Base-by-base conservation (phyloP, 2,329 filamentous ascomycete genomes). In the Pseudocercospora crystallina region DNA sequence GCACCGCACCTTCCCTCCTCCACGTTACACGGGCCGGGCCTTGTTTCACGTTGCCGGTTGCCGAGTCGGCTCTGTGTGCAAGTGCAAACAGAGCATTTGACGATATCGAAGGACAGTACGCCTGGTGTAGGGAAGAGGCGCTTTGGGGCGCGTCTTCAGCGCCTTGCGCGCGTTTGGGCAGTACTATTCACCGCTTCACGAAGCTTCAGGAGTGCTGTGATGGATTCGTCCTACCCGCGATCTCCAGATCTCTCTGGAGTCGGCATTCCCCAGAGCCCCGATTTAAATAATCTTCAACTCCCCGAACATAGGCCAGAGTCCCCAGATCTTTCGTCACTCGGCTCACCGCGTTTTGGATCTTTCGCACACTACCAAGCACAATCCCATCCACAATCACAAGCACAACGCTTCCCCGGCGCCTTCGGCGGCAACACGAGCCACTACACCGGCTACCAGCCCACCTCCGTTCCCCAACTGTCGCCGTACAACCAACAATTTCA, bases 211-310 rank as follows among this genome's bases (percentile, higher is more conserved):
- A 26, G 20, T 7, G 20, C 15, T 17, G 15, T 33, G n/a, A 58
- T 58, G 53, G 53, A 58, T 31, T 51, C 56, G 41, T 51, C 30
- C 2, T 61, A 61, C 47, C 52, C 61, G 26, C 54, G 58, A 42
- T 61, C 58, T n/a, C 60, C 60, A 10, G 58, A 63, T 33, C 53
- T 63, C 12, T 58, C 56, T 30, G 48, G 33, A 29, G 11, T 54
- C 49, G 57, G 53, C 51, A 56, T 63, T 37, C 41, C 41, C 10
- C 41, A 43, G 13, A 43, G 41, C 29, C 37, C 37, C n/a, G 37
- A 35, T 17, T 26, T 26, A 26, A 26, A 26, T 26, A 26, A 26
- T 26, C 20, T 26, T 26, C 20, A 3, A 26, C 20, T 26, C 20
- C 20, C 20, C 20, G 20, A 26, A 26, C 20, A 26, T 26, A 26